phyloP scores from a whole-genome alignment of 176 grass and related monocot species.

The Cenchrus purpureus region DNA sequence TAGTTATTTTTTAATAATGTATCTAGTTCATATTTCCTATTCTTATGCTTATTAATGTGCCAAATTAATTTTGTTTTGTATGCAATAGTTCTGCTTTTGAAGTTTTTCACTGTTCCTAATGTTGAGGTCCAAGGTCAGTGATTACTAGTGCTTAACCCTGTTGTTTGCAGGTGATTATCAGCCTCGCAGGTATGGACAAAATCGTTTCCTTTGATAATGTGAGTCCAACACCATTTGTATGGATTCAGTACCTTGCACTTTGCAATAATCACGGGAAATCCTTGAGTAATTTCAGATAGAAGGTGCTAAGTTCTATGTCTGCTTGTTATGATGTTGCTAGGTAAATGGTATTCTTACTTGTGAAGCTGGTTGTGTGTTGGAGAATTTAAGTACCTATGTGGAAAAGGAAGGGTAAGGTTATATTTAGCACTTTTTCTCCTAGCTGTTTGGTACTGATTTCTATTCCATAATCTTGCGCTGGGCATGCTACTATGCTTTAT shows the following conservation, averaged over 20 bases:
- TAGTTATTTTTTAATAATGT: not conserved
- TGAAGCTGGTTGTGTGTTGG: constrained; percentile 93
- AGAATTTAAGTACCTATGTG: constrained; percentile 79
- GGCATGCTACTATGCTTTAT: constrained; percentile 17
- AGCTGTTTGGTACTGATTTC: not conserved
- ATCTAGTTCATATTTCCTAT: constrained; percentile 8
- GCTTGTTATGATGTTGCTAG: constrained; percentile 57
- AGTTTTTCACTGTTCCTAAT: constrained; percentile 24
- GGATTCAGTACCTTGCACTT: constrained; percentile 34
- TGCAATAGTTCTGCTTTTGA: constrained; percentile 5
- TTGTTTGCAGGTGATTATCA: constrained; percentile 77
- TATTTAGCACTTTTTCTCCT: constrained; percentile 3
- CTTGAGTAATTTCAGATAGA: constrained; percentile 27
- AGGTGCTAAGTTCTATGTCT: constrained; percentile 44
- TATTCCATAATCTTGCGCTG: too few relatives aligned
- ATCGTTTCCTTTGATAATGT: constrained; percentile 90
- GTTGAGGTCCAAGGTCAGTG: constrained; percentile 32
- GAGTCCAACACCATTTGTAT: constrained; percentile 42
- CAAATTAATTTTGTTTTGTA: constrained; percentile 1
- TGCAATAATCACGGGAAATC: constrained; percentile 14
- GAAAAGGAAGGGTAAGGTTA: constrained; percentile 89
- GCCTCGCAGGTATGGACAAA: constrained; percentile 79
- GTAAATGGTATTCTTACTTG: constrained; percentile 96
- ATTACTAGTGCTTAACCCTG: constrained; percentile 16
- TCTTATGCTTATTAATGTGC: not conserved